Evolutionary conservation across 164 flowering plant genomes (phyloP).

Genomic region (Stephania yunnanensis): DNA sequence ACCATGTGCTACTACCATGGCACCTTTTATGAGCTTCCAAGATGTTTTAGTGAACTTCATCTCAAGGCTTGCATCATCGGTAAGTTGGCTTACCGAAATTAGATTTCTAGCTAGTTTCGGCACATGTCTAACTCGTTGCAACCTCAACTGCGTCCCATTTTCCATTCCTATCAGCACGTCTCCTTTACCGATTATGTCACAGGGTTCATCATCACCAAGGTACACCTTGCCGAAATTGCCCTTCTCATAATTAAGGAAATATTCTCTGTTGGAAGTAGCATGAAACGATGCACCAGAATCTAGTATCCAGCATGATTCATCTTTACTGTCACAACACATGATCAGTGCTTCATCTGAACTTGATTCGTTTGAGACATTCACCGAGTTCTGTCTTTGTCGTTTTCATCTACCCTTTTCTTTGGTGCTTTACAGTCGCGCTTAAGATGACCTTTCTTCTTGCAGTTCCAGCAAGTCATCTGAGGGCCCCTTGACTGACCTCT

Average conservation of each 20-base stretch:
- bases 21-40: neutral
- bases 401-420: neutral
- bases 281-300: constrained; percentile 1
- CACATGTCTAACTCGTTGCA: neutral
- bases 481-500: too few relatives aligned
- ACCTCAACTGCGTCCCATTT: neutral
- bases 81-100: neutral
- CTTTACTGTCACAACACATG: neutral
- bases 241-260: neutral
- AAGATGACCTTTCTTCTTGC: neutral
- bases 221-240: neutral
- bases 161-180: neutral
- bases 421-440: neutral
- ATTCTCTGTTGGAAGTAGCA: neutral
- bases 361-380: too few relatives aligned
- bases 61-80: neutral
- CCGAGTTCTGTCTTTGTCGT: neutral
- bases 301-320: neutral
- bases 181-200: neutral
- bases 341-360: neutral
- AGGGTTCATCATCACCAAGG: neutral
- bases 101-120: neutral
- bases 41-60: too few relatives aligned
- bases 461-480: constrained; percentile 1
- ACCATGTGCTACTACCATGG: neutral